These are phyloP conservation scores for Diplotaxis tenuifolia DNA, from an alignment of 345 rosid species.

Conservation along the genomic window DNA sequence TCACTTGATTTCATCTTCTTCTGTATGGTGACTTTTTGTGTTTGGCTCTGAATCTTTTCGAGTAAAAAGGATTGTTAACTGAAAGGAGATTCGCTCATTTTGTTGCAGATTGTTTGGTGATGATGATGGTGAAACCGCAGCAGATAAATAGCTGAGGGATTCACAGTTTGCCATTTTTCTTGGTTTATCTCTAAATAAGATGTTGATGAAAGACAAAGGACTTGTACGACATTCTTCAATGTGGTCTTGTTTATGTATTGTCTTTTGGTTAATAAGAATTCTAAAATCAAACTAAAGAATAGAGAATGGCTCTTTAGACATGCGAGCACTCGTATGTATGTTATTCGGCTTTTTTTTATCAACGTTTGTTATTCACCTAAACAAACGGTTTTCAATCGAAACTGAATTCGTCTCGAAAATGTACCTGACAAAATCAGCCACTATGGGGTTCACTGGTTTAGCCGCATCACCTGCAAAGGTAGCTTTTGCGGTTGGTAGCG, in stretches of 20 bases:
- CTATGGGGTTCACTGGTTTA: too few relatives aligned
- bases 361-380: too few relatives aligned
- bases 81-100: not conserved
- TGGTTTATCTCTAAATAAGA: conserved; percentile 16
- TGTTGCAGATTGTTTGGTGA: conserved; percentile 23
- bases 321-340: not conserved
- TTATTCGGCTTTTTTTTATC: too few relatives aligned
- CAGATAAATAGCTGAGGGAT: conserved; percentile 1
- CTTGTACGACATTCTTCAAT: conserved; percentile 9
- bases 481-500: too few relatives aligned
- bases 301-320: not conserved
- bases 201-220: conserved; percentile 9
- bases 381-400: too few relatives aligned
- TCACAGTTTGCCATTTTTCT: not conserved
- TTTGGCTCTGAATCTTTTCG: not conserved
- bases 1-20: not conserved
- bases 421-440: too few relatives aligned
- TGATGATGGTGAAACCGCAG: conserved; percentile 10
- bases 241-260: not conserved
- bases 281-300: not conserved
- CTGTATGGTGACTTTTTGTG: not conserved
- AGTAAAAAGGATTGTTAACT: not conserved
- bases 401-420: not conserved
- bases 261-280: conserved; percentile 8
- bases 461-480: too few relatives aligned